Base-by-base conservation (phyloP, 805 yeast genomes). In the Candida cerambycidarum region DNA sequence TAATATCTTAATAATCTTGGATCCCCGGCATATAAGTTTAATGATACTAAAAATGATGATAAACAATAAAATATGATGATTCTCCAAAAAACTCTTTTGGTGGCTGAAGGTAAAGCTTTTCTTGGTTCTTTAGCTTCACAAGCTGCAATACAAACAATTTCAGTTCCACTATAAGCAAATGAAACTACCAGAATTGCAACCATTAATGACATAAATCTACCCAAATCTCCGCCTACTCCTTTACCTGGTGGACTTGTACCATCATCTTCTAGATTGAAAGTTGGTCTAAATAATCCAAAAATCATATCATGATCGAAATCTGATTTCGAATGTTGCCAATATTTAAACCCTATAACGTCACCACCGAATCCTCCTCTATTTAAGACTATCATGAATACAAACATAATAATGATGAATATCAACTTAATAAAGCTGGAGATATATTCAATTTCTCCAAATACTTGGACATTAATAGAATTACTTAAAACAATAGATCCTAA, bases 121-220 rank as follows among this genome's bases (percentile, higher is more conserved):
- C 93, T 69, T 4, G 96, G 95, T 50, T 85, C 82, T 46, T 82
- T 71, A n/a, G 90, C 85, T 59, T 87, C 96, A 59, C 90, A 86
- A 5, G 92, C 89, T 2, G 93, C 92, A 42, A 86, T 79, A 49
- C 86, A 80, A 10, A 88, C 90, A 58, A 83, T 80, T 52, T 87
- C 95, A 1, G 89, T 84, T 0, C 95, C 95, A 38, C 85, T 79
- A 55, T 82, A 87, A 0, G 95, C 85, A 59, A 83, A 87, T 0
- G 88, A 71, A 0, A 89, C 81, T 15, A 82, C 78, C 36, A 80
- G 62, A 7, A 82, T 64, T 1, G 89, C 87, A 1, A 80, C 75
- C 27, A 83, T 43, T 7, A 85, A 59, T 5, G 85, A 79, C 35
- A 83, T 62, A 39, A 85, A 72, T 32, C 85, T 58, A 0, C 92